A percentile compares a stretch with the other conserved stretches of the same genome.
These are phyloP conservation scores for Nakaseomyces kungkrabaensis DNA, from an alignment of 1,139 yeast species.

Conservation along the genomic window DNA sequence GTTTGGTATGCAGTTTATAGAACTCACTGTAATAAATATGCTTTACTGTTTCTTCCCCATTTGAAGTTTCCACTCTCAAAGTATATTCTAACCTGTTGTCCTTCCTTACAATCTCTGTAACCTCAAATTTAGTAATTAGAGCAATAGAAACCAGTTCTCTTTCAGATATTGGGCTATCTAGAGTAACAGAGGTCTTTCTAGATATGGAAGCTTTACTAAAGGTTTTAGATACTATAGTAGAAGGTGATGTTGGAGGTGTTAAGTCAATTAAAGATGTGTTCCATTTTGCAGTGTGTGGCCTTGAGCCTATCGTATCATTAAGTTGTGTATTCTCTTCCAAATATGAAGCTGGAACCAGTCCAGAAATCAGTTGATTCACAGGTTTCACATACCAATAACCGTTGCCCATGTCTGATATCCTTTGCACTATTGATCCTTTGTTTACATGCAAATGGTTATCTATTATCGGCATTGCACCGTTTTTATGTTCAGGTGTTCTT, in stretches of 20 bases:
- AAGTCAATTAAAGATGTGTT: slow-evolving; percentile 5
- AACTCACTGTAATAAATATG: slow-evolving; percentile 12
- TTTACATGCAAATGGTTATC: slow-evolving; percentile 8
- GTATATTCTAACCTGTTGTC: slow-evolving; percentile 10
- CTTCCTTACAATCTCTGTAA: slow-evolving; percentile 6
- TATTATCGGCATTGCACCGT: background rate
- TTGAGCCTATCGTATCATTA: slow-evolving; percentile 4
- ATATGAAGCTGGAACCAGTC: slow-evolving; percentile 16
- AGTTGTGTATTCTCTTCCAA: slow-evolving; percentile 13
- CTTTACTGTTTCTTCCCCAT: slow-evolving; percentile 4
- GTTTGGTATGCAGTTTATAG: slow-evolving; percentile 10
- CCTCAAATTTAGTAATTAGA: slow-evolving; percentile 3
- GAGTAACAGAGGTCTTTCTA: background rate
- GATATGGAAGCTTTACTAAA: slow-evolving; percentile 5
- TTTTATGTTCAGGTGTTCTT: background rate
- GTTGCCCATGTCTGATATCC: slow-evolving; percentile 11
- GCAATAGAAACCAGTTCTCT: background rate
- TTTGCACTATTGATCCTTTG: slow-evolving; percentile 18
- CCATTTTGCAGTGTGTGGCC: slow-evolving; percentile 1
- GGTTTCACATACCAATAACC: slow-evolving; percentile 13
- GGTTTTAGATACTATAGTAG: slow-evolving; percentile 11
- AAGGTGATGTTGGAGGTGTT: slow-evolving; percentile 18
- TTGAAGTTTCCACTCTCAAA: slow-evolving; percentile 5
- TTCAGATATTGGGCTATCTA: background rate
- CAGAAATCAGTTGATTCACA: slow-evolving; percentile 18